phyloP scores from a whole-genome alignment of 2,329 filamentous ascomycete genomes.

The Colletotrichum sp. region DNA sequence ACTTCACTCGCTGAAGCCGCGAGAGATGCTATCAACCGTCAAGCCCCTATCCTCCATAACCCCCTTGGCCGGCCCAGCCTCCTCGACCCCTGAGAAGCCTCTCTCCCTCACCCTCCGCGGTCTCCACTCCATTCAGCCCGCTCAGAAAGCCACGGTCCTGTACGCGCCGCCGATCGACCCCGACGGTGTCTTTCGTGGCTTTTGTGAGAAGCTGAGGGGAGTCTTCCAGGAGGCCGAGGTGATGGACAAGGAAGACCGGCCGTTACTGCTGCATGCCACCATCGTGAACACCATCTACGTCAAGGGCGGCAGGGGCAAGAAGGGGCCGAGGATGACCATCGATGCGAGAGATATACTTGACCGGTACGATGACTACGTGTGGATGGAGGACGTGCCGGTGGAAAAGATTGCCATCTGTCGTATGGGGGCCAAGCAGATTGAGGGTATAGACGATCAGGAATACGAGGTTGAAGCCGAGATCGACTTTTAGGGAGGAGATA shows the following conservation, averaged over 20 bases:
- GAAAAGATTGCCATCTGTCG: conserved; percentile 79
- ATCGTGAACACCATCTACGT: conserved; percentile 86
- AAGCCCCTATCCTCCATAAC: conserved; percentile 16
- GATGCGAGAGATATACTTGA: conserved; percentile 63
- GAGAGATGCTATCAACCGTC: conserved; percentile 40
- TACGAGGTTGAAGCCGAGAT: conserved; percentile 61
- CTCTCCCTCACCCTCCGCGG: conserved; percentile 56
- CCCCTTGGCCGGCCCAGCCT: conserved; percentile 15
- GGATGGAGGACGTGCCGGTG: conserved; percentile 72
- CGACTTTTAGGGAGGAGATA: conserved; percentile 32
- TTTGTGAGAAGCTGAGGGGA: conserved; percentile 61
- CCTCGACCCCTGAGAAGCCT: background rate
- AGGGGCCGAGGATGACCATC: conserved; percentile 48
- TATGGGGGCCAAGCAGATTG: conserved; percentile 80
- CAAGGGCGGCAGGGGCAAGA: conserved; percentile 39
- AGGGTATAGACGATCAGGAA: conserved; percentile 56
- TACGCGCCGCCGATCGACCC: conserved; percentile 67
- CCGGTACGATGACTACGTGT: conserved; percentile 68
- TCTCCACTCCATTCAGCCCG: conserved; percentile 64
- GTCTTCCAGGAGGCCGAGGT: conserved; percentile 61
- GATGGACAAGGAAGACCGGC: conserved; percentile 62
- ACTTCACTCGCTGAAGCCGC: conserved; percentile 41
- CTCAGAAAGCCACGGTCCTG: conserved; percentile 62
- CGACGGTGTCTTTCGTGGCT: conserved; percentile 54
- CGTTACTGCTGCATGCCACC: conserved; percentile 82